phyloP scores from a whole-genome alignment of 2,329 filamentous ascomycete species.

The Penicillium rolfsii region DNA sequence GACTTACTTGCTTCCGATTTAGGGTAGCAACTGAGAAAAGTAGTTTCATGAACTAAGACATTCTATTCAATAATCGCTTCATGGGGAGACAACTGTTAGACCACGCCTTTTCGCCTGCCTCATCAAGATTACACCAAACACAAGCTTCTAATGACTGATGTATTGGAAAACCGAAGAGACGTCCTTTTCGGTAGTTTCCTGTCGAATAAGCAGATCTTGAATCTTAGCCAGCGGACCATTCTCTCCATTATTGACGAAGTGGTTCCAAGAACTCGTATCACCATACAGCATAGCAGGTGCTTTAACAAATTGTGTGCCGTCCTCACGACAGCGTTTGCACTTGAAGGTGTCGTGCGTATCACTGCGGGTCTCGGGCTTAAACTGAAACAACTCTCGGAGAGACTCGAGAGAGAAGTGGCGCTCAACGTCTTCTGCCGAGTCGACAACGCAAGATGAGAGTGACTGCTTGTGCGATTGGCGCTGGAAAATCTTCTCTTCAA shows the following conservation, averaged over 20 bases:
- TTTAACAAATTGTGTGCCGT: slow-evolving; percentile 85
- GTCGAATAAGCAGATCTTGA: slow-evolving; percentile 85
- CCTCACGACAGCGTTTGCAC: slow-evolving; percentile 89
- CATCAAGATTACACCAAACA: neutral
- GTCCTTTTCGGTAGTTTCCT: slow-evolving; percentile 76
- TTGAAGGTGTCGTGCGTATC: slow-evolving; percentile 99
- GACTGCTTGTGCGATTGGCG: slow-evolving; percentile 98
- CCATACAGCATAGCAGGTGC: slow-evolving; percentile 95
- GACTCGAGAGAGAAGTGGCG: slow-evolving; percentile 93
- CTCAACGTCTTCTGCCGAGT: slow-evolving; percentile 95
- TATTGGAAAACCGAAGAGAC: slow-evolving; percentile 98
- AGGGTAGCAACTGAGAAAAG: neutral
- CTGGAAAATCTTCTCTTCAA: slow-evolving; percentile 99
- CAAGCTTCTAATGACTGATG: slow-evolving; percentile 73
- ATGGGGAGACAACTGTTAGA: neutral
- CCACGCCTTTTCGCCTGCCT: neutral
- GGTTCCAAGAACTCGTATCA: slow-evolving; percentile 99
- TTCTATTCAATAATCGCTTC: slow-evolving; percentile 7
- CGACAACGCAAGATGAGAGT: slow-evolving; percentile 92
- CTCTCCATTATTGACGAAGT: slow-evolving; percentile 79
- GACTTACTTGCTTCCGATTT: neutral
- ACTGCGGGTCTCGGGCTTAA: slow-evolving; percentile 78
- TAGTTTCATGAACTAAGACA: neutral
- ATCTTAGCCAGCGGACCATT: slow-evolving; percentile 73
- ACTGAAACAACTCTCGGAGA: slow-evolving; percentile 91